Percentiles rank a stretch among this genome's conserved stretches.
Conservation (phyloP, 352 stramenopile genomes). For the Phytophthora agathidicida region DNA sequence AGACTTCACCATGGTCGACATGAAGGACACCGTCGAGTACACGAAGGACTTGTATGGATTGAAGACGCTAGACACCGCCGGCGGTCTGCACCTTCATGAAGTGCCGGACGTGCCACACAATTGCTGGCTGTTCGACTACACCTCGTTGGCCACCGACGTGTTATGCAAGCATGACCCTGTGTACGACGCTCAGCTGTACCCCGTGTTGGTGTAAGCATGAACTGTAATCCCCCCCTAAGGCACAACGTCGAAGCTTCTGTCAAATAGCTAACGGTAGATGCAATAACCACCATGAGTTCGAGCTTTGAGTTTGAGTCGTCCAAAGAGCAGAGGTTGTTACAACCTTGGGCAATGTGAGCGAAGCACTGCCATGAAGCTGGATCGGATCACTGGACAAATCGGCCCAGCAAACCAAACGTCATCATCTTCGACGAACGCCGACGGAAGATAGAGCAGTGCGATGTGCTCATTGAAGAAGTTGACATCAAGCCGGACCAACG, state of each 20-base stretch:
- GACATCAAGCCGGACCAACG: constrained; percentile 4
- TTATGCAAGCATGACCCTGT: constrained; percentile 35
- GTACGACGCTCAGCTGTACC: constrained; percentile 38
- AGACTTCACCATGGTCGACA: constrained; percentile 29
- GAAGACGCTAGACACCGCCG: constrained; percentile 37
- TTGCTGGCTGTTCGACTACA: constrained; percentile 52
- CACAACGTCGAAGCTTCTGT: no score
- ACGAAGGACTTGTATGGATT: constrained; percentile 43
- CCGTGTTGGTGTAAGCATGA: constrained; percentile 33
- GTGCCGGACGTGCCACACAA: constrained; percentile 42
- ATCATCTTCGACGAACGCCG: constrained; percentile 9
- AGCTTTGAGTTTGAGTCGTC: no score
- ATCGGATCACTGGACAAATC: constrained; percentile 3
- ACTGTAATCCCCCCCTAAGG: no score
- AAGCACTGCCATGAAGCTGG: no score
- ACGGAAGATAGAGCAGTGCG: constrained; percentile 21
- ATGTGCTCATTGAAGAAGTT: constrained; percentile 19
- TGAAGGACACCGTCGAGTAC: constrained; percentile 47
- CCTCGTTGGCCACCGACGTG: constrained; percentile 31
- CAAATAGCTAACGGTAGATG: no score
- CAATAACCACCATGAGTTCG: no score
- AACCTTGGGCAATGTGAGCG: no score
- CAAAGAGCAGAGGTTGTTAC: no score
- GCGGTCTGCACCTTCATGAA: constrained; percentile 28
- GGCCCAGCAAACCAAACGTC: constrained; percentile 1